Conservation (phyloP, 768 basidiomycete genomes). For the Mycena maculata region DNA sequence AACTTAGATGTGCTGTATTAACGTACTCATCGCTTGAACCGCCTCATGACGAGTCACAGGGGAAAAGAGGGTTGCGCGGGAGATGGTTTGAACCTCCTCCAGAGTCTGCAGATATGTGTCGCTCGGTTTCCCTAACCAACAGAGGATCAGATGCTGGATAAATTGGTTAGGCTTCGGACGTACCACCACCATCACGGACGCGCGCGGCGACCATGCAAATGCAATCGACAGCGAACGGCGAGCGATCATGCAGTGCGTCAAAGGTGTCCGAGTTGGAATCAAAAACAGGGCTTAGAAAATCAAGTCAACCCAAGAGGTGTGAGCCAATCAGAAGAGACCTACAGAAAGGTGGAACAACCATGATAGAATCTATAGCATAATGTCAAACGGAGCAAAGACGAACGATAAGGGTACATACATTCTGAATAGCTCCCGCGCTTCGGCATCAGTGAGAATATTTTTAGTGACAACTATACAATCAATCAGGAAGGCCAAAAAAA, state of each 20-base stretch:
- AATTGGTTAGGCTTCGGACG: constrained; percentile 33
- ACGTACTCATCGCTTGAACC: constrained; percentile 93
- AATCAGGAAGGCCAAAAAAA: constrained; percentile 15
- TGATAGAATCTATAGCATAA: constrained; percentile 76
- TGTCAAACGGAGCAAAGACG: constrained; percentile 25
- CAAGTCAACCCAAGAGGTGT: constrained; percentile 11
- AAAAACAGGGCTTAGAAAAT: constrained; percentile 72
- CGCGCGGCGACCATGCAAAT: constrained; percentile 95
- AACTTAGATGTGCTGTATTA: constrained; percentile 1
- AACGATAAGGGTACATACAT: constrained; percentile 68
- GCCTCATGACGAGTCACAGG: constrained; percentile 88
- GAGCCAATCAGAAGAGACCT: constrained; percentile 38
- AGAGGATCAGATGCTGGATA: constrained; percentile 28
- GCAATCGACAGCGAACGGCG: constrained; percentile 92
- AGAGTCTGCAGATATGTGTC: constrained; percentile 79
- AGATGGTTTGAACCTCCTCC: constrained; percentile 88
- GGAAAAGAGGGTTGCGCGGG: constrained; percentile 87
- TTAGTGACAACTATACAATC: constrained; percentile 79
- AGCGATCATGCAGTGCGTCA: constrained; percentile 86
- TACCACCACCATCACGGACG: constrained; percentile 91
- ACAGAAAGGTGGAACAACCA: constrained; percentile 91
- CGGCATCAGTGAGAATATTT: constrained; percentile 80
- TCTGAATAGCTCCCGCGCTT: constrained; percentile 87
- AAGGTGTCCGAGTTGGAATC: constrained; percentile 87
- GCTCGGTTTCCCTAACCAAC: constrained; percentile 78